These are phyloP conservation scores for Trichoderma arundinaceum DNA, from an alignment of 2,329 filamentous ascomycete genomes.

Conservation along the genomic window DNA sequence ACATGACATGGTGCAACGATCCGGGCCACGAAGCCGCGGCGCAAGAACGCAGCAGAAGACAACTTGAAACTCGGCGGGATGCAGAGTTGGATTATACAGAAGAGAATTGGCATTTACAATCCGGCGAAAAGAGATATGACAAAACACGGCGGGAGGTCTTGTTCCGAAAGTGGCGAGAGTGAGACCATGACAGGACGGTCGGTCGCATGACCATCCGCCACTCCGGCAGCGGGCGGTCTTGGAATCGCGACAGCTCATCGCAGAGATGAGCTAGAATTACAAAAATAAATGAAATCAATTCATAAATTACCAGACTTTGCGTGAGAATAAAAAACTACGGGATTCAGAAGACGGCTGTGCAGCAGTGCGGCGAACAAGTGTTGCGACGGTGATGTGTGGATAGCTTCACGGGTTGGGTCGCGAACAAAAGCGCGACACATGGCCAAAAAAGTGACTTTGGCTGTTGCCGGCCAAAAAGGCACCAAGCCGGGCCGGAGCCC, in stretches of 20 bases:
- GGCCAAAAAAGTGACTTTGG: conserved; percentile 41
- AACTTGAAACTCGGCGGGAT: neutral
- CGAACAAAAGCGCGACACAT: conserved; percentile 9
- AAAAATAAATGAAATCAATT: conserved; percentile 1
- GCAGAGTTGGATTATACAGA: neutral
- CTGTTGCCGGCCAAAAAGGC: conserved; percentile 20
- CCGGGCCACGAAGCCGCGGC: conserved; percentile 5
- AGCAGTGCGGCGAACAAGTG: conserved; percentile 34
- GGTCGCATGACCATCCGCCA: conserved; percentile 31
- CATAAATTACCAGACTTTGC: neutral
- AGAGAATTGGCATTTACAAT: neutral
- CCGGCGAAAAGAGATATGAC: neutral
- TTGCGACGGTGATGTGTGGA: conserved; percentile 40
- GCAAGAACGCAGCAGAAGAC: neutral
- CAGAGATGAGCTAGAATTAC: neutral
- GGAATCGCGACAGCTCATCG: conserved; percentile 11
- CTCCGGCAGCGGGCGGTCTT: conserved; percentile 24
- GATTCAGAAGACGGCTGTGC: conserved; percentile 27
- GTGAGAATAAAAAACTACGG: neutral
- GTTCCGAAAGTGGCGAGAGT: conserved; percentile 20
- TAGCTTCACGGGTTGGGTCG: conserved; percentile 41
- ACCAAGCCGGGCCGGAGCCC: conserved; percentile 31
- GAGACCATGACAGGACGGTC: conserved; percentile 9
- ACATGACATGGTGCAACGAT: conserved; percentile 28
- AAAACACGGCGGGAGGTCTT: neutral